Conservation (phyloP, 1,139 yeast species). For the Scheffersomyces parashehatae region DNA sequence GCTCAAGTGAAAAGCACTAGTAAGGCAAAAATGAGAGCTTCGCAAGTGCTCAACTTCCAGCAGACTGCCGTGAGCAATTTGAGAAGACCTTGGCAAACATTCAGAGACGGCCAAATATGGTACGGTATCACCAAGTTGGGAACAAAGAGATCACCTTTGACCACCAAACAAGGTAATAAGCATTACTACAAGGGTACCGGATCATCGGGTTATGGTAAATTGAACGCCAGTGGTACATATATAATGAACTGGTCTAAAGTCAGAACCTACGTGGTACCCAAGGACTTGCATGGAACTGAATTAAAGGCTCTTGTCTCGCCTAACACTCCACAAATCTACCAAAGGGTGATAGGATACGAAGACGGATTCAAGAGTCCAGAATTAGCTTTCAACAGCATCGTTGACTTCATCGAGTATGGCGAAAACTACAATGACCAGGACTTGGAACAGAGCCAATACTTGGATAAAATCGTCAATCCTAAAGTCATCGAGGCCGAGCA, state of each 20-base stretch:
- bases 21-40: constrained; percentile 49
- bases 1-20: neutral
- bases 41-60: constrained; percentile 53
- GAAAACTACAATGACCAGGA: constrained; percentile 42
- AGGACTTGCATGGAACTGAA: constrained; percentile 38
- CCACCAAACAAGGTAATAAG: constrained; percentile 94
- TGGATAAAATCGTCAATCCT: constrained; percentile 48
- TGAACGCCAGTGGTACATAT: constrained; percentile 74
- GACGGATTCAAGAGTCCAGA: constrained; percentile 77
- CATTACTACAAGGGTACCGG: constrained; percentile 94
- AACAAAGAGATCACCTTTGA: constrained; percentile 79
- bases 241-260: constrained; percentile 82
- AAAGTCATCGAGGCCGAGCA: constrained; percentile 11
- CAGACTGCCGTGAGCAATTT: constrained; percentile 52
- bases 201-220: constrained; percentile 87
- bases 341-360: constrained; percentile 65
- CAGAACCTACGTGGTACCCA: constrained; percentile 87
- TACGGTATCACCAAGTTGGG: constrained; percentile 80
- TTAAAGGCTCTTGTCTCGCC: constrained; percentile 75
- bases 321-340: constrained; percentile 68
- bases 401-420: constrained; percentile 77
- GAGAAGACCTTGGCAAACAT: constrained; percentile 88
- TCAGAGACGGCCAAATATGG: constrained; percentile 78
- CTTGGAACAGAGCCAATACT: constrained; percentile 36
- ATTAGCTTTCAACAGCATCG: constrained; percentile 69